Evolutionary conservation across 352 stramenopile genomes (phyloP).

Genomic region (Peronospora farinosa): DNA sequence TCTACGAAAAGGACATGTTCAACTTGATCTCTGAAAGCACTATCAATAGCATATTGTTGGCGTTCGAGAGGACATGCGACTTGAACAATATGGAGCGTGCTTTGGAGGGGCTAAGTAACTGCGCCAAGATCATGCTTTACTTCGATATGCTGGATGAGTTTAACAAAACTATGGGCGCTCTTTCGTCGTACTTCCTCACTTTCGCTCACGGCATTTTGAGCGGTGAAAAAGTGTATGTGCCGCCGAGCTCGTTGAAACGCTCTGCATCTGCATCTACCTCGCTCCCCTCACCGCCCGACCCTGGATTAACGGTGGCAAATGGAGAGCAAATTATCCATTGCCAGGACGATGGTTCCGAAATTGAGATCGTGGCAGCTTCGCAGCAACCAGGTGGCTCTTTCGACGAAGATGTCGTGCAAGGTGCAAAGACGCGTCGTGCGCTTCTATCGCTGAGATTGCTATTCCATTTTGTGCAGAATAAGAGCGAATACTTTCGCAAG

Average conservation of each 20-base stretch:
- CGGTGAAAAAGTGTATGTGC: conserved; percentile 78
- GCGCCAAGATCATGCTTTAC: conserved; percentile 81
- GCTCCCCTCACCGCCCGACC: conserved; percentile 9
- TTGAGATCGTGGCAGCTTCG: conserved; percentile 33
- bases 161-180: conserved; percentile 75
- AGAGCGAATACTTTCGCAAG: conserved; percentile 69
- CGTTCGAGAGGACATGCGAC: conserved; percentile 82
- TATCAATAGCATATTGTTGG: conserved; percentile 73
- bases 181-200: conserved; percentile 78
- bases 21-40: conserved; percentile 72
- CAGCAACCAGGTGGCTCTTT: conserved; percentile 18
- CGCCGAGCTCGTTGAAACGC: conserved; percentile 34
- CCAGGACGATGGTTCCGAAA: conserved; percentile 31
- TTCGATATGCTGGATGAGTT: conserved; percentile 76
- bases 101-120: conserved; percentile 75
- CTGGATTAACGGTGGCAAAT: conserved; percentile 13
- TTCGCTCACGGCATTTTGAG: conserved; percentile 81
- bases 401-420: conserved; percentile 53
- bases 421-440: conserved; percentile 68
- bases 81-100: conserved; percentile 79
- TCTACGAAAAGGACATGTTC: conserved; percentile 88
- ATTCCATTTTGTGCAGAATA: conserved; percentile 82
- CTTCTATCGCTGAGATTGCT: conserved; percentile 72
- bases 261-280: conserved; percentile 6
- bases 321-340: conserved; percentile 28